Evolutionary conservation across 805 yeast genomes (phyloP).

Genomic region (Ogataea paraovalis): DNA sequence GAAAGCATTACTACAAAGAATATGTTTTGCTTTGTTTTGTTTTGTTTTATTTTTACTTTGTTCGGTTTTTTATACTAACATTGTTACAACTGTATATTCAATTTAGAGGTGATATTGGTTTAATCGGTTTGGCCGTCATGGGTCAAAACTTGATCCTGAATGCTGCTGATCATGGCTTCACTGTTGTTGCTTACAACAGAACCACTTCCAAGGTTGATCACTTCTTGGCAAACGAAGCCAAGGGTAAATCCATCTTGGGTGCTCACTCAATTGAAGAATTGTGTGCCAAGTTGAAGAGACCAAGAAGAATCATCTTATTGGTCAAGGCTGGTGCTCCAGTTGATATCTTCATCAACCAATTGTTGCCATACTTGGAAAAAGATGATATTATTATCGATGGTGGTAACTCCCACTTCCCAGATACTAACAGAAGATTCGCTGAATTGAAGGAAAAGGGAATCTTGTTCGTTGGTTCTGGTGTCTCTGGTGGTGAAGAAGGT

Average conservation of each 20-base stretch:
- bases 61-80: too few species aligned
- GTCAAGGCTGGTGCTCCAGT: conserved; percentile 98
- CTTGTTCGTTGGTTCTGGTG: conserved; percentile 97
- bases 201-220: conserved; percentile 94
- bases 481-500: conserved; percentile 99
- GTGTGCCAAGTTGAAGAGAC: conserved; percentile 85
- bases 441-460: conserved; percentile 86
- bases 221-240: conserved; percentile 90
- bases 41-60: too few species aligned
- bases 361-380: conserved; percentile 86
- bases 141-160: conserved; percentile 97
- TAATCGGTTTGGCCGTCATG: conserved; percentile 99
- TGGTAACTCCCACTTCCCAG: conserved; percentile 99
- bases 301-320: conserved; percentile 89
- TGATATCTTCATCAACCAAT: conserved; percentile 82
- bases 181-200: conserved; percentile 98
- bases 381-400: conserved; percentile 99
- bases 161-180: conserved; percentile 98
- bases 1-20: too few species aligned
- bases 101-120: conserved; percentile 88
- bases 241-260: conserved; percentile 94
- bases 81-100: not conserved
- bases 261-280: conserved; percentile 91
- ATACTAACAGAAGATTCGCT: conserved; percentile 92
- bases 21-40: too few species aligned